Conservation (phyloP, 768 basidiomycete genomes). For the Russula vinacea region DNA sequence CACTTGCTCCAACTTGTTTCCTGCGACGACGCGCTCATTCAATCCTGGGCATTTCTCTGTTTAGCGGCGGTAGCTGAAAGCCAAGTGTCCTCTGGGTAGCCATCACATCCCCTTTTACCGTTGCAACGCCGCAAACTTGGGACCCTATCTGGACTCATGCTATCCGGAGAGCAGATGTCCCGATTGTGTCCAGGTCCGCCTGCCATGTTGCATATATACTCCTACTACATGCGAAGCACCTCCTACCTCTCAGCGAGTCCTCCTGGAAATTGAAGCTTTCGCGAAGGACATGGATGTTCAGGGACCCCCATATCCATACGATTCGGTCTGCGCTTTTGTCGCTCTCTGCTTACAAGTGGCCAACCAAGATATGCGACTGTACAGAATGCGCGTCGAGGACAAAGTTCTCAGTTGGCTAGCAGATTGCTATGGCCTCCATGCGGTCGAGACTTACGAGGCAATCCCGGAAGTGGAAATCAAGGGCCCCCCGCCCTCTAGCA, state of each 20-base stretch:
- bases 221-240: slow-evolving; percentile 41
- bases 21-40: slow-evolving; percentile 59
- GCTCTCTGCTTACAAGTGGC: slow-evolving; percentile 64
- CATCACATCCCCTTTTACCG: slow-evolving; percentile 8
- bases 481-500: slow-evolving; percentile 52
- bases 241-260: slow-evolving; percentile 57
- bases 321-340: slow-evolving; percentile 86
- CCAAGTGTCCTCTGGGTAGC: slow-evolving; percentile 25
- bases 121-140: slow-evolving; percentile 45
- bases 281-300: slow-evolving; percentile 85
- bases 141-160: slow-evolving; percentile 80
- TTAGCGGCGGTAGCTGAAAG: slow-evolving; percentile 61
- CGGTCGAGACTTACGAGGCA: slow-evolving; percentile 38
- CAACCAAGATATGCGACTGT: slow-evolving; percentile 76
- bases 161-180: slow-evolving; percentile 65
- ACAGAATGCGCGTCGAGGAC: slow-evolving; percentile 82
- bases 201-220: slow-evolving; percentile 64
- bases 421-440: slow-evolving; percentile 61
- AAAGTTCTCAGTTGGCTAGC: slow-evolving; percentile 80
- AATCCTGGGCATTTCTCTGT: slow-evolving; percentile 84
- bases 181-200: slow-evolving; percentile 74
- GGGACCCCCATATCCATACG: slow-evolving; percentile 81
- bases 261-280: slow-evolving; percentile 73
- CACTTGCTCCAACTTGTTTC: slow-evolving; percentile 60
- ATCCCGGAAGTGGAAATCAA: slow-evolving; percentile 39